A percentile compares a stretch with the other conserved stretches of the same genome.
phyloP scores from a whole-genome alignment of 1,284 basidiomycete species.

The Somion occarium region DNA sequence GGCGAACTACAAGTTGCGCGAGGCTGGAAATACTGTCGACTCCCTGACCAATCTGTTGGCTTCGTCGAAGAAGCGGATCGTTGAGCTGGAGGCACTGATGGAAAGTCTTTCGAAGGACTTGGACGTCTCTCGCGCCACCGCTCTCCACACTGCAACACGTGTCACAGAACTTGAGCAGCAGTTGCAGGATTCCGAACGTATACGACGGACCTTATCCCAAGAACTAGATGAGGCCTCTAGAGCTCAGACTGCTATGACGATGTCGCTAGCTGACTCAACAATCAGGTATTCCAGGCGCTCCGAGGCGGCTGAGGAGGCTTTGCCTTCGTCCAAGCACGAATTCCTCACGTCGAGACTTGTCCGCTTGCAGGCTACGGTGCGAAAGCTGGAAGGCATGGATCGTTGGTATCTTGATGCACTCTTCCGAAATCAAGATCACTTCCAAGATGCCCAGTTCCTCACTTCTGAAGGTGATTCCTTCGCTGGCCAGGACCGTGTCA shows the following conservation, averaged over 20 bases:
- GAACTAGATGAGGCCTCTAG: not conserved
- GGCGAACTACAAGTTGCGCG: not conserved
- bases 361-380: not conserved
- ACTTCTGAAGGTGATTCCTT: not conserved
- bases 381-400: not conserved
- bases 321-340: not conserved
- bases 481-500: not conserved
- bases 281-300: too few species aligned
- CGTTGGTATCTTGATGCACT: slow-evolving; percentile 1
- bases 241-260: not conserved
- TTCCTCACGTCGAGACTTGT: not conserved
- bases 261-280: not conserved
- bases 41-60: not conserved
- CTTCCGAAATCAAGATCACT: not conserved
- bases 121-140: not conserved
- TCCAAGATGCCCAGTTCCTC: not conserved
- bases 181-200: not conserved
- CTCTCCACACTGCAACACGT: not conserved
- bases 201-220: not conserved
- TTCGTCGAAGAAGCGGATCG: not conserved
- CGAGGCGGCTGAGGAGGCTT: not conserved
- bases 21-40: not conserved
- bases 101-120: not conserved
- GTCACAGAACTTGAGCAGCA: not conserved
- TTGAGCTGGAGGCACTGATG: not conserved